Percentiles rank a stretch among this genome's conserved stretches.
Evolutionary conservation across 805 yeast genomes (phyloP).

Genomic region (Saccharomycopsis capsularis): DNA sequence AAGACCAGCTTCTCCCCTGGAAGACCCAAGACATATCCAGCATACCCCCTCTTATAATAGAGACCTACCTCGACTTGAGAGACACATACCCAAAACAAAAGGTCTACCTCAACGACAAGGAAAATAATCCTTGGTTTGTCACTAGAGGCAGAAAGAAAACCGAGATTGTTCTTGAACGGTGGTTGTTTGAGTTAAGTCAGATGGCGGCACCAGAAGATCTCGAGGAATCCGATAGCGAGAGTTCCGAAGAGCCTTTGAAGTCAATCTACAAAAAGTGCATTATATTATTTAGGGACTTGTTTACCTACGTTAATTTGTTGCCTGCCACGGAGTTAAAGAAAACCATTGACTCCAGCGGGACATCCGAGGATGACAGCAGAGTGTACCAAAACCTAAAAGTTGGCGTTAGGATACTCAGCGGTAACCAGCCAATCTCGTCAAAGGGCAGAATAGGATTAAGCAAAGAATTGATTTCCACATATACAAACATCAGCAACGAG

Average conservation of each 20-base stretch:
- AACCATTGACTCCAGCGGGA: neutral
- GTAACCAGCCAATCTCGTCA: slow-evolving; percentile 68
- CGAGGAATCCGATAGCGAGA: slow-evolving; percentile 21
- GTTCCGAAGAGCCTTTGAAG: slow-evolving; percentile 47
- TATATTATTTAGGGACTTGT: slow-evolving; percentile 65
- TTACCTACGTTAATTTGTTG: slow-evolving; percentile 55
- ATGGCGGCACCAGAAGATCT: neutral
- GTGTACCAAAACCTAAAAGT: slow-evolving; percentile 35
- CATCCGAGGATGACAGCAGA: neutral
- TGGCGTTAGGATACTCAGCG: slow-evolving; percentile 63
- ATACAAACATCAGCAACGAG: slow-evolving; percentile 29
- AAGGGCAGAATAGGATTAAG: slow-evolving; percentile 83
- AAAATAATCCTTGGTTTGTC: slow-evolving; percentile 48
- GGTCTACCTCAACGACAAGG: slow-evolving; percentile 50
- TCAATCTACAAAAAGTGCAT: slow-evolving; percentile 67
- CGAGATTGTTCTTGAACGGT: slow-evolving; percentile 90
- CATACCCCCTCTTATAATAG: slow-evolving; percentile 82
- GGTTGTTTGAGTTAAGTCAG: slow-evolving; percentile 67
- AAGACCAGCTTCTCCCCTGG: slow-evolving; percentile 65
- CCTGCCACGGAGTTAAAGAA: slow-evolving; percentile 46
- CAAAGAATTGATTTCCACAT: slow-evolving; percentile 45
- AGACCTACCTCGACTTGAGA: slow-evolving; percentile 68
- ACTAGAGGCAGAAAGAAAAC: slow-evolving; percentile 56
- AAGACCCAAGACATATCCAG: slow-evolving; percentile 29
- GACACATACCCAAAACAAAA: slow-evolving; percentile 49